phyloP scores from a whole-genome alignment of 305 asterid genomes.

The Solanum hybrid region DNA sequence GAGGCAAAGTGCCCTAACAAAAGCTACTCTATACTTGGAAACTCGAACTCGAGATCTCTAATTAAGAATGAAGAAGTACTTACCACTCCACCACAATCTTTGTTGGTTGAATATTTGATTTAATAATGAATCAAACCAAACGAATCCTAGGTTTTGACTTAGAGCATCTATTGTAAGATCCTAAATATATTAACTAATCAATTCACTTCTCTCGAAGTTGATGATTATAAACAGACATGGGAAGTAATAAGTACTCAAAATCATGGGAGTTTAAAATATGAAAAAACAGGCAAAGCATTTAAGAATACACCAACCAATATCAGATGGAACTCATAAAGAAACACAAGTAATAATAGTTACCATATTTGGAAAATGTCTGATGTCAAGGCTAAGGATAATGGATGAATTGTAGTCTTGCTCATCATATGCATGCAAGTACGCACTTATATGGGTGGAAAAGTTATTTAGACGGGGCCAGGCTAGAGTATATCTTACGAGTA shows the following conservation, averaged over 20 bases:
- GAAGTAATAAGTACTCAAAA: not conserved
- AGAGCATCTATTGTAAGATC: not conserved
- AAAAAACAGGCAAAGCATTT: not conserved
- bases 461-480: not conserved
- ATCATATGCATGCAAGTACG: too few relatives aligned
- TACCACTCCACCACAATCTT: too few relatives aligned
- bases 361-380: not conserved
- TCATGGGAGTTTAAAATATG: not conserved
- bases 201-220: not conserved
- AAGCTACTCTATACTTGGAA: too few relatives aligned
- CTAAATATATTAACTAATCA: not conserved
- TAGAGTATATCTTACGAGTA: not conserved
- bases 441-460: not conserved
- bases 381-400: not conserved
- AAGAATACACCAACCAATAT: not conserved
- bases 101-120: not conserved
- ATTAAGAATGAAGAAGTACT: too few relatives aligned
- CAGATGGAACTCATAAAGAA: not conserved
- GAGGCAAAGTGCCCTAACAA: too few relatives aligned
- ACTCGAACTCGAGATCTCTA: accelerated
- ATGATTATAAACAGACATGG: not conserved
- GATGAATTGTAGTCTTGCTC: not conserved
- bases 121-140: not conserved
- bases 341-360: not conserved
- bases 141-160: not conserved